Percentiles rank a stretch among this genome's conserved stretches.
Conservation (phyloP, 176 grass and related monocot genomes). For the Pontederia crassipes region DNA sequence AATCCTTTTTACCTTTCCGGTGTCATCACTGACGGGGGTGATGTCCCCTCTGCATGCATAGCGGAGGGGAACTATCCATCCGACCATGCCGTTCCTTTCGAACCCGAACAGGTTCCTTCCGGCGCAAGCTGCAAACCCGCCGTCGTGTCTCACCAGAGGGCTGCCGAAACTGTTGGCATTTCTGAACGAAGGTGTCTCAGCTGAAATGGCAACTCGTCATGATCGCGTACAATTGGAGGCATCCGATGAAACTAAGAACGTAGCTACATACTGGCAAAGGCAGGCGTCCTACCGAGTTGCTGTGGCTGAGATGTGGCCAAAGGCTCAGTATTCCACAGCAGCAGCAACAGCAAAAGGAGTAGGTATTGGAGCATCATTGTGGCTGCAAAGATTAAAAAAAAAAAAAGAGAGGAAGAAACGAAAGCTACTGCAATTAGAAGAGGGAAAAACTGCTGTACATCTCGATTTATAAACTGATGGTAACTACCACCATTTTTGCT, state of each 20-base stretch:
- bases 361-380: constrained; percentile 3
- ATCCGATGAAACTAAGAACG: background rate
- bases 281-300: constrained; percentile 3
- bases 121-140: constrained; percentile 48
- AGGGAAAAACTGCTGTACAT: no score
- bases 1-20: constrained; percentile 32
- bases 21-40: constrained; percentile 23
- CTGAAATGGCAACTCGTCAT: constrained; percentile 22
- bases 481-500: no score
- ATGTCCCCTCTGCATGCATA: constrained; percentile 35
- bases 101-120: constrained; percentile 48
- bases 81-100: constrained; percentile 39
- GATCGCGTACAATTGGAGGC: background rate
- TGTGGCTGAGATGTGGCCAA: background rate
- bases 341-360: constrained; percentile 15
- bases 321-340: background rate
- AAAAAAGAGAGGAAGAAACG: no score
- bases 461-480: no score
- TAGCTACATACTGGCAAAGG: background rate
- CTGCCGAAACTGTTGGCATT: constrained; percentile 20
- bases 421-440: no score
- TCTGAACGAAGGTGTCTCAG: background rate
- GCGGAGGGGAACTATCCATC: constrained; percentile 40
- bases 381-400: background rate
- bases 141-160: constrained; percentile 41